These are phyloP conservation scores for Galerina marginata DNA, from an alignment of 768 basidiomycete species.

Conservation along the genomic window DNA sequence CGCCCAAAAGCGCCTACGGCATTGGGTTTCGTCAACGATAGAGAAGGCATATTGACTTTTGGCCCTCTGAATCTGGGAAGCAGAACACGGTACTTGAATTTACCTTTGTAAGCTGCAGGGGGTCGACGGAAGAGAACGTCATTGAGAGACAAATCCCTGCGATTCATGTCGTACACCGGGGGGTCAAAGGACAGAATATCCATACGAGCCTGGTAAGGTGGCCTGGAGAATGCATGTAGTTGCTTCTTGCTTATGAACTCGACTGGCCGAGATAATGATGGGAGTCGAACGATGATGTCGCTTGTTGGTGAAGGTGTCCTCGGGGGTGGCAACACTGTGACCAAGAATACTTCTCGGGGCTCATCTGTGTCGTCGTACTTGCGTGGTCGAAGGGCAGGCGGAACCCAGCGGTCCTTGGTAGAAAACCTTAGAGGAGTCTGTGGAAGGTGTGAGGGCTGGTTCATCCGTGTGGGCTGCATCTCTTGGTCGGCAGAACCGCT, in stretches of 20 bases:
- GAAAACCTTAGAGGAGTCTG: slow-evolving; percentile 24
- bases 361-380: slow-evolving; percentile 39
- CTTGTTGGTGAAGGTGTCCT: slow-evolving; percentile 48
- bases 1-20: slow-evolving; percentile 47
- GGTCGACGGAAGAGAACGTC: slow-evolving; percentile 65
- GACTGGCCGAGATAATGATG: slow-evolving; percentile 44
- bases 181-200: slow-evolving; percentile 78
- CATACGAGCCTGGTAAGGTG: slow-evolving; percentile 49
- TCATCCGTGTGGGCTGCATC: slow-evolving; percentile 24
- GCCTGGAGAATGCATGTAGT: slow-evolving; percentile 45
- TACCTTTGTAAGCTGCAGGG: slow-evolving; percentile 39
- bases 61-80: slow-evolving; percentile 45
- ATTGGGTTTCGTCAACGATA: slow-evolving; percentile 28
- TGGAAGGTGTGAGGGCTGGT: slow-evolving; percentile 20
- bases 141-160: slow-evolving; percentile 65
- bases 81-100: slow-evolving; percentile 44
- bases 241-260: slow-evolving; percentile 57
- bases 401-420: slow-evolving; percentile 59
- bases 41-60: slow-evolving; percentile 34
- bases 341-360: slow-evolving; percentile 48
- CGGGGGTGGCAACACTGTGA: slow-evolving; percentile 55
- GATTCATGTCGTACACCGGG: slow-evolving; percentile 67
- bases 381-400: slow-evolving; percentile 55
- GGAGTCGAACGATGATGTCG: slow-evolving; percentile 53
- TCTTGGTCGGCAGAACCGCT: slow-evolving; percentile 26